Evolutionary conservation across 1,284 basidiomycete genomes (phyloP), one percentile per base, ranked within the genome.

Genomic region (Ganoderma multipileum): DNA sequence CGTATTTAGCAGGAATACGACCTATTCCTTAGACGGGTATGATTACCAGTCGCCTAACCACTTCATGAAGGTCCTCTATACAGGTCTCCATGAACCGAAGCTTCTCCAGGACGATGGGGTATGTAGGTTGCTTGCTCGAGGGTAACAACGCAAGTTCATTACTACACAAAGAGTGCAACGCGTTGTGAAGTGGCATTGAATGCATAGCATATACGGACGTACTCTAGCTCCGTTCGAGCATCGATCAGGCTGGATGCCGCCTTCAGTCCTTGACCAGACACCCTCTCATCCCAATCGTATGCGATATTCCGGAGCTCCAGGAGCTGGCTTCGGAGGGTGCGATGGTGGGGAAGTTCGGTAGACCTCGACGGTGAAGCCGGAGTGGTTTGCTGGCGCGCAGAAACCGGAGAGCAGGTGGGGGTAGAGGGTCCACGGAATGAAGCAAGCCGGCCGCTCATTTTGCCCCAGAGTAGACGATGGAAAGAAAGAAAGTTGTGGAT

Each of bases 371-470:
- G 89, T 6, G 90, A 90, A 3, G 81, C 71, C 20, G 88, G 85
- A 16, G 83, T 79, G 12, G 77, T 75, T 14, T 72, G 79, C 67
- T 76, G 81, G 71, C 76, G 80, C 75, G 81, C 81, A 68, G 82
- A 78, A 3, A 87, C 87, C 16, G 93, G 92, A 0, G 90, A 89
- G 0, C 89, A 78, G 3, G 87, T 84, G 0, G 92, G 92, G 2
- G 91, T 89, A 12, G 93, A 94, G 1, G 92, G 92, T 7, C 91
- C 89, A 68, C 85, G 85, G 79, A 94, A 94, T 0, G 93, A 94
- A 50, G 90, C 87, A 28, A 94, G 83, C 57, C 92, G 69, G 50
- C 64, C 87, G 71, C 77, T 80, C 81, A 81, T 82, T 58, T 39
- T 63, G 26, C 8, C 38, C 12, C 3, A 38, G 30, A 61, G 26